Evolutionary conservation across 208 protist genomes (phyloP).

Genomic region (Crithidia expoeki): DNA sequence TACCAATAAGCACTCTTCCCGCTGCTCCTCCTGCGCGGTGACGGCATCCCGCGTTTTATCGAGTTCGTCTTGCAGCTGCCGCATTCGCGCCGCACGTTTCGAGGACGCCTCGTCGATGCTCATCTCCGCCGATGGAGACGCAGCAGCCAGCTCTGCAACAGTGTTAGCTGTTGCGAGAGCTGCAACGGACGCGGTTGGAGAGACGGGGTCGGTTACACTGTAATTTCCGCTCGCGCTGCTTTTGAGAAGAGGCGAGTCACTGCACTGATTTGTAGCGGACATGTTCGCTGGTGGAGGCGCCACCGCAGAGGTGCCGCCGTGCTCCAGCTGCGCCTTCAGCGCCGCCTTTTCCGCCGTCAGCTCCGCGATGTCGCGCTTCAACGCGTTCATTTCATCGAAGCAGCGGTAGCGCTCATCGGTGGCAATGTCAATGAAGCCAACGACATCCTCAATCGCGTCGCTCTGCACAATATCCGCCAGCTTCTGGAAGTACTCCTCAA

Average conservation of each 20-base stretch:
- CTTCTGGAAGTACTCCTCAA: constrained; percentile 50
- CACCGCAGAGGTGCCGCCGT: neutral
- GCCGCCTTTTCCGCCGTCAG: constrained; percentile 34
- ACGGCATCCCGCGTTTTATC: constrained; percentile 31
- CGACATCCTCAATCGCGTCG: constrained; percentile 51
- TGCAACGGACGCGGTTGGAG: constrained; percentile 12
- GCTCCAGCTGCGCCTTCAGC: constrained; percentile 24
- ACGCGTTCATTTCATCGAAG: constrained; percentile 54
- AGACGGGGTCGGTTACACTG: neutral
- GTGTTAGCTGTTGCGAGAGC: constrained; percentile 17
- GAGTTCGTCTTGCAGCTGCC: constrained; percentile 25
- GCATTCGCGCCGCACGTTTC: constrained; percentile 10
- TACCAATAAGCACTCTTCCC: constrained; percentile 22
- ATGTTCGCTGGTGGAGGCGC: neutral
- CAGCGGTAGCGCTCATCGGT: constrained; percentile 57
- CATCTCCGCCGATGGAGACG: neutral
- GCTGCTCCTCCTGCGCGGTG: constrained; percentile 35
- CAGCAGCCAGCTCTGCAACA: constrained; percentile 8
- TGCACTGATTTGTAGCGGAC: neutral
- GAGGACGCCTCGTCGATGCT: neutral
- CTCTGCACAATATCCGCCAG: constrained; percentile 59
- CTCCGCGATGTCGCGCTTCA: constrained; percentile 47
- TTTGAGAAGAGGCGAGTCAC: neutral
- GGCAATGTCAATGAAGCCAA: constrained; percentile 51
- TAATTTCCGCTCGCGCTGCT: neutral